Evolutionary conservation across 2,329 filamentous ascomycete genomes (phyloP), one percentile per base, ranked within the genome.

Genomic region (Ophiognomonia clavigignenti-juglandacearum): DNA sequence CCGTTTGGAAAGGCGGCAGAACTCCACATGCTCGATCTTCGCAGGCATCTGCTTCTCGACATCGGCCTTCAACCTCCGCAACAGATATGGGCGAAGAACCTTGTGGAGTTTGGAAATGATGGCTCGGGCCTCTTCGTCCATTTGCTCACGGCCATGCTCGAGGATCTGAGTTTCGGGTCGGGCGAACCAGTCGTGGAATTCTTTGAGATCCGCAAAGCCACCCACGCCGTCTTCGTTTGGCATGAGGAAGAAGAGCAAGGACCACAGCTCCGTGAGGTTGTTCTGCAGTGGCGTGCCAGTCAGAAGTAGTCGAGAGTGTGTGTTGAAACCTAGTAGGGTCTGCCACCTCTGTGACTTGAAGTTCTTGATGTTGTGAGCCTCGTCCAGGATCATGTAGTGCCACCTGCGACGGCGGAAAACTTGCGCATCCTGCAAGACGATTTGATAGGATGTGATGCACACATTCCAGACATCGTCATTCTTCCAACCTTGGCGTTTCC

Each of bases 321-420:
- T 97, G 58, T 95, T 92, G 70, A 98, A 95, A 0, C 87, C 93
- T 19, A 98, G 80, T 54, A 98, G 78, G 0, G 90, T 92, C 64
- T 97, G 93, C 91, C 93, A 98, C 54, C 92, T 78, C 64, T 96
- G 91, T 2, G 92, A 96, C 60, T 95, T 91, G 74, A 97, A 98
- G 66, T 98, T 98, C 62, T 98, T 97, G 75, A 98, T 98, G 68
- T 98, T 97, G 71, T 98, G 93, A 0, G 95, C 93, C 69, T 98
- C 93, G 57, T 98, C 93, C 2, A 98, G 79, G 54, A 98, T 91
- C 80, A 98, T 89, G 66, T 97, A 98, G 62, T 97, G 91, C 95
- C 95, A 98, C 44, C 82, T 80, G 27, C 92, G 82, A 53, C 91
- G 83, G 63, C 95, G 93, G 70, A 98, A 95, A 1, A 95, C 89